A percentile compares a stretch with the other conserved stretches of the same genome.
phyloP scores from a whole-genome alignment of 1,284 basidiomycete species.

The Exobasidium cylindrosporum region DNA sequence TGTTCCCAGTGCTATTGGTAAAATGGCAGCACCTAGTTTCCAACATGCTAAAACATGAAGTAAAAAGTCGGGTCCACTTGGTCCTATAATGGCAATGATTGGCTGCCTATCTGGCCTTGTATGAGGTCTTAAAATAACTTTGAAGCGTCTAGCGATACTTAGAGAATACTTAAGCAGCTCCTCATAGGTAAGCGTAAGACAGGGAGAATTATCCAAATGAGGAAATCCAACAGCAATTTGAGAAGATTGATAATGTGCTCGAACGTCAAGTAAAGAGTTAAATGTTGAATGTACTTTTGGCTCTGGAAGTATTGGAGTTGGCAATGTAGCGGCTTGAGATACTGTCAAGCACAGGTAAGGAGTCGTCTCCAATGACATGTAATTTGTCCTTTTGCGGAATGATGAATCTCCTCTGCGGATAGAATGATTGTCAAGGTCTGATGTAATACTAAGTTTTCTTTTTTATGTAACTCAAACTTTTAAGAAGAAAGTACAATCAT shows the following conservation, averaged over 20 bases:
- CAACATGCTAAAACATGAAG: slow-evolving; percentile 55
- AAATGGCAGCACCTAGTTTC: slow-evolving; percentile 55
- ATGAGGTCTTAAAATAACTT: not conserved
- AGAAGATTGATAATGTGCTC: slow-evolving; percentile 46
- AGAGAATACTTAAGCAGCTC: slow-evolving; percentile 14
- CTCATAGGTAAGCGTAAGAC: slow-evolving; percentile 13
- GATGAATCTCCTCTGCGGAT: no score
- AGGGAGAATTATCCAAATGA: slow-evolving; percentile 28
- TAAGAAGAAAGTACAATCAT: no score
- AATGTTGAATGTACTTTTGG: slow-evolving; percentile 53
- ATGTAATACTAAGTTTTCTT: no score
- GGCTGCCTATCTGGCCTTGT: slow-evolving; percentile 13
- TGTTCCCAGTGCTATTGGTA: slow-evolving; percentile 60
- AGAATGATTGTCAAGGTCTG: no score
- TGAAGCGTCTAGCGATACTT: slow-evolving; percentile 17
- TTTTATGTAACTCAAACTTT: no score
- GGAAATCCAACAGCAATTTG: slow-evolving; percentile 56
- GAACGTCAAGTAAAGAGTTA: slow-evolving; percentile 52
- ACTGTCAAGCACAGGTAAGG: slow-evolving; percentile 18
- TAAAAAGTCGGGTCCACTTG: slow-evolving; percentile 57
- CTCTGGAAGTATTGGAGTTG: slow-evolving; percentile 32
- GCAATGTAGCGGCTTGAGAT: slow-evolving; percentile 12
- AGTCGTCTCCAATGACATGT: no score
- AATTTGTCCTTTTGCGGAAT: no score
- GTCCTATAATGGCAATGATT: slow-evolving; percentile 55